Base-by-base conservation (phyloP, 805 yeast species). In the Candida silvicultrix region DNA sequence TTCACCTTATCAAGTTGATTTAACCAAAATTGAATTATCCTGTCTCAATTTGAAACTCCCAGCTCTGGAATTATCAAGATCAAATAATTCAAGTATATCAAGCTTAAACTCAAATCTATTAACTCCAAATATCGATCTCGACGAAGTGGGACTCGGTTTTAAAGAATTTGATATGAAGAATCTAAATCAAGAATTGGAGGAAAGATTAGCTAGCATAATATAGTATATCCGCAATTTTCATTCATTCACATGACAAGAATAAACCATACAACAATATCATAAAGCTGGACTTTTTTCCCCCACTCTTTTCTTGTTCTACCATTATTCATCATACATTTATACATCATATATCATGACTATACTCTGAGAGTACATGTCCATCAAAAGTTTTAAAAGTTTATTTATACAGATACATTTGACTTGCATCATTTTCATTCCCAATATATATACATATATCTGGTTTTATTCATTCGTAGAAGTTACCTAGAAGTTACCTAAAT, bases 401-500 rank as follows among this genome's bases (percentile, higher is more conserved):
- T n/a, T n/a, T n/a, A n/a, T n/a, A n/a, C n/a, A n/a, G n/a, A n/a
- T n/a, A n/a, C n/a, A n/a, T n/a, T n/a, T n/a, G n/a, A n/a, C n/a
- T n/a, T n/a, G n/a, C n/a, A n/a, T n/a, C n/a, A n/a, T n/a, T n/a
- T 23, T 23, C 25, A 23, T 23, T 23, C 9, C 25, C n/a, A n/a
- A n/a, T 31, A 12, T 31, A 10, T 5, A 10, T 31, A 12, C 14
- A 11, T 15, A 31, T 31, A 31, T 31, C 8, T 10, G 12, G 12
- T n/a, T 32, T 32, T 32, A 32, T 32, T n/a, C n/a, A n/a, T n/a
- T n/a, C n/a, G n/a, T n/a, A n/a, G n/a, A n/a, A n/a, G n/a, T n/a
- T n/a, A n/a, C n/a, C n/a, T n/a, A n/a, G 14, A 14, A 4, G 14
- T 46, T 38, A 58, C 34, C 59, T 51, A 46, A 58, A 58, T 6